Percentiles rank a stretch among this genome's conserved stretches.
Conservation (phyloP, 2,329 filamentous ascomycete species). For the Venturia effusa region DNA sequence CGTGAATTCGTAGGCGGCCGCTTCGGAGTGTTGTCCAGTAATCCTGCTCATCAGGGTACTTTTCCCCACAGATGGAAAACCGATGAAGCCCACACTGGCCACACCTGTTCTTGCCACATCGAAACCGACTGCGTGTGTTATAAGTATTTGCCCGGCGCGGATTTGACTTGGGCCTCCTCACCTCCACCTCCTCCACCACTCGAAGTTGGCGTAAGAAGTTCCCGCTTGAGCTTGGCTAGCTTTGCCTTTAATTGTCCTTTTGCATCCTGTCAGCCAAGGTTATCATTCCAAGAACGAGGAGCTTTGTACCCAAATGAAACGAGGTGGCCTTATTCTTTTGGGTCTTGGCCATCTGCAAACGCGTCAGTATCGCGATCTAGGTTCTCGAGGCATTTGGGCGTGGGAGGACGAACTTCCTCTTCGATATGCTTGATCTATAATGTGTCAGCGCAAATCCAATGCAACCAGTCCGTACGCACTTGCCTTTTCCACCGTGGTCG, state of each 20-base stretch:
- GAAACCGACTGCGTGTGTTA: constrained; percentile 55
- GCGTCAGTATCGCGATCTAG: constrained; percentile 18
- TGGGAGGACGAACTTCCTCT: constrained; percentile 61
- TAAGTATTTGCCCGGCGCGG: background rate
- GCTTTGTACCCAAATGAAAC: constrained; percentile 64
- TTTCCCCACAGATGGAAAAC: constrained; percentile 96
- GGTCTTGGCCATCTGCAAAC: constrained; percentile 73
- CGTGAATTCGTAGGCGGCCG: constrained; percentile 95
- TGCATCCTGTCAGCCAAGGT: constrained; percentile 16
- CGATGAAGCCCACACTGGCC: constrained; percentile 93
- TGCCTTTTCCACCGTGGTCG: constrained; percentile 96
- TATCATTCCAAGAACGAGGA: background rate
- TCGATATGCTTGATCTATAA: constrained; percentile 89
- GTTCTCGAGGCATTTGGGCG: constrained; percentile 14
- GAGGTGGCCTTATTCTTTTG: constrained; percentile 97
- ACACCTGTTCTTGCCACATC: constrained; percentile 97
- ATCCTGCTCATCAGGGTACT: constrained; percentile 92
- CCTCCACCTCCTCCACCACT: constrained; percentile 77
- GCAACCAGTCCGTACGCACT: constrained; percentile 18
- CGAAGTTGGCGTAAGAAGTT: constrained; percentile 74
- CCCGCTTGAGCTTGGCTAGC: constrained; percentile 92
- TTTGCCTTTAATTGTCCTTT: constrained; percentile 87
- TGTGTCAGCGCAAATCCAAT: background rate
- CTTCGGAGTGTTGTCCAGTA: constrained; percentile 95
- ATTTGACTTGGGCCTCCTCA: constrained; percentile 12